Evolutionary conservation across 805 yeast species (phyloP), one percentile per base, ranked within the genome.

Genomic region (Candida ovalis): DNA sequence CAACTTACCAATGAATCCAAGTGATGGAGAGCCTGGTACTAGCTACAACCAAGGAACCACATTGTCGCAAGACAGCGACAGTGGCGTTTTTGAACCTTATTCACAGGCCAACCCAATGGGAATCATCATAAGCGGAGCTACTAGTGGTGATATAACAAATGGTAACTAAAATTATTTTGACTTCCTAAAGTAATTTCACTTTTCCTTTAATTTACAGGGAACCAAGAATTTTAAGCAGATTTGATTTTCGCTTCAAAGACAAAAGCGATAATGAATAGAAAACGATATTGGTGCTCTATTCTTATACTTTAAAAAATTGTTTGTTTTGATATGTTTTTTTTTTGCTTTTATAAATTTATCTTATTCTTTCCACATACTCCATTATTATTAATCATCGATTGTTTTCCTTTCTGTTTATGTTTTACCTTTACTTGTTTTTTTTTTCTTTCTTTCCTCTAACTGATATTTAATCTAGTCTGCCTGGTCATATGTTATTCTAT

Each of bases 101-200:
- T 44, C 44, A 1, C 48, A 45, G 17, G 49, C 46, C 22, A 55
- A 57, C 42, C 63, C 63, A 35, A 57, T 57, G 60, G 63, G 63
- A 8, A 57, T 58, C 17, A 55, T 52, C 23, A 45, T 48, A 12
- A 43, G 36, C 27, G 17, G 38, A 25, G 35, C 25, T 12, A 27
- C 21, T 23, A 25, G 35, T 30, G 15, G 35, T 17, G 30, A 27
- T 12, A 8, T 27, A 27, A 8, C 30, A 7, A 13, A 12, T 32
- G 36, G 36, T 13, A 32, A 27, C 12, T 27, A 27, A 27, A 8
- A 8, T 8, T 27, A 27, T 27, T 8, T 8, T 12, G 12, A 27
- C 10, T 27, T 27, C 10, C 30, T 27, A 27, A 27, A 27, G n/a
- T n/a, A n/a, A n/a, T n/a, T n/a, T n/a, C n/a, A n/a, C n/a, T n/a